phyloP scores from a whole-genome alignment of 371 early-diverging fungal genomes.

The Rhizopus stolonifer region DNA sequence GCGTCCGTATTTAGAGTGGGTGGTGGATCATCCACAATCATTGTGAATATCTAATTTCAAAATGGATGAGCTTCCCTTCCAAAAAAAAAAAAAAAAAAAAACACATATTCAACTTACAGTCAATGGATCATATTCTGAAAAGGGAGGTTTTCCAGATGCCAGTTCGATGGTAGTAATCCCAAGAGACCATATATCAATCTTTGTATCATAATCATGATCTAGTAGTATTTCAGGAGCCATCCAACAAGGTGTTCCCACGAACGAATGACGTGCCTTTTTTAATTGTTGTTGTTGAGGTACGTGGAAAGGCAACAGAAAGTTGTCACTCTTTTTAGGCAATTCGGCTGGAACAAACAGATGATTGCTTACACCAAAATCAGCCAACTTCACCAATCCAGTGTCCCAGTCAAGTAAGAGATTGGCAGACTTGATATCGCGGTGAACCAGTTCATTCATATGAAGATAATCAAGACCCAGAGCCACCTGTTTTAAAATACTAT shows the following conservation, averaged over 20 bases:
- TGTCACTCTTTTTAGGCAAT: conserved; percentile 7
- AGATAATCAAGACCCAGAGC: conserved; percentile 86
- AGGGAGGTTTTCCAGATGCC: conserved; percentile 92
- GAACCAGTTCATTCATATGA: conserved; percentile 90
- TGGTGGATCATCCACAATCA: conserved; percentile 37
- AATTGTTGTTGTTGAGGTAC: conserved; percentile 4
- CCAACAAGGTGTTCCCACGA: conserved; percentile 89
- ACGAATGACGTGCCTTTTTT: conserved; percentile 39
- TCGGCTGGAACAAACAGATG: conserved; percentile 20
- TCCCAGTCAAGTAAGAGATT: conserved; percentile 89
- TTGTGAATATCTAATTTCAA: conserved; percentile 39
- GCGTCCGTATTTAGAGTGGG: conserved; percentile 27
- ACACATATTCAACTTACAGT: conserved; percentile 42
- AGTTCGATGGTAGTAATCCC: conserved; percentile 96
- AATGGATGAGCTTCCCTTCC: too few relatives aligned
- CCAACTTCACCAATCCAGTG: conserved; percentile 40
- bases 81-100: background rate
- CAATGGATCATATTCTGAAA: conserved; percentile 85
- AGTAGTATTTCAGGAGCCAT: conserved; percentile 90
- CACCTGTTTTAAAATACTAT: conserved; percentile 81
- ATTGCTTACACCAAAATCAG: conserved; percentile 52
- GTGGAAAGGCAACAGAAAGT: conserved; percentile 17
- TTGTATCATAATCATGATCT: conserved; percentile 70
- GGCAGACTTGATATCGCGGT: conserved; percentile 93
- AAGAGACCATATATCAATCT: conserved; percentile 87